Conservation (phyloP, 2,329 filamentous ascomycete species). For the Chalara sp. region DNA sequence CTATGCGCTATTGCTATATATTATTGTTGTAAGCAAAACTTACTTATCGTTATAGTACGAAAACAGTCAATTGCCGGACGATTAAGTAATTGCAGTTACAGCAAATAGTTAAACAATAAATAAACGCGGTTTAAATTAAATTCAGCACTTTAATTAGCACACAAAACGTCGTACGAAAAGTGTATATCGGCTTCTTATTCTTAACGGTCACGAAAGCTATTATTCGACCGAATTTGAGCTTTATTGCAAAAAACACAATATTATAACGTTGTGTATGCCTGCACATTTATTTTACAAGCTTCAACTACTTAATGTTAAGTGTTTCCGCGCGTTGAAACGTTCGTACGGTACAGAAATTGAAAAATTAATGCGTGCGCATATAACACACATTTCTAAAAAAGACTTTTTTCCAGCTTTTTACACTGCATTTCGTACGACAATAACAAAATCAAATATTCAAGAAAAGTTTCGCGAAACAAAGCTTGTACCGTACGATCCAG, state of each 20-base stretch:
- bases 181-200: constrained; percentile 1
- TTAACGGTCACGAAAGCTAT: constrained; percentile 3
- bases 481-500: too few relatives aligned
- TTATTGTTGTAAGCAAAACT: neutral
- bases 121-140: neutral
- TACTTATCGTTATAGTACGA: neutral
- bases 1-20: neutral
- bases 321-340: too few relatives aligned
- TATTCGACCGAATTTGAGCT: neutral
- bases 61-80: neutral
- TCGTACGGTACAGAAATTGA: too few relatives aligned
- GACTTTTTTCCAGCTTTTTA: too few relatives aligned
- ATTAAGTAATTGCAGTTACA: neutral
- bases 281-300: too few relatives aligned
- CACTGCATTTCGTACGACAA: too few relatives aligned
- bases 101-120: constrained; percentile 5
- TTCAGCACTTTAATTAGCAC: constrained; percentile 1
- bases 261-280: neutral
- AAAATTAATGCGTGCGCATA: too few relatives aligned
- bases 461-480: too few relatives aligned
- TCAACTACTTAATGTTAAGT: too few relatives aligned
- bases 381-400: too few relatives aligned
- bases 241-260: constrained; percentile 1
- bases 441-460: too few relatives aligned
- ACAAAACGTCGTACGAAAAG: neutral